phyloP scores from a whole-genome alignment of 441 rosid species.

The Eruca vesicaria region DNA sequence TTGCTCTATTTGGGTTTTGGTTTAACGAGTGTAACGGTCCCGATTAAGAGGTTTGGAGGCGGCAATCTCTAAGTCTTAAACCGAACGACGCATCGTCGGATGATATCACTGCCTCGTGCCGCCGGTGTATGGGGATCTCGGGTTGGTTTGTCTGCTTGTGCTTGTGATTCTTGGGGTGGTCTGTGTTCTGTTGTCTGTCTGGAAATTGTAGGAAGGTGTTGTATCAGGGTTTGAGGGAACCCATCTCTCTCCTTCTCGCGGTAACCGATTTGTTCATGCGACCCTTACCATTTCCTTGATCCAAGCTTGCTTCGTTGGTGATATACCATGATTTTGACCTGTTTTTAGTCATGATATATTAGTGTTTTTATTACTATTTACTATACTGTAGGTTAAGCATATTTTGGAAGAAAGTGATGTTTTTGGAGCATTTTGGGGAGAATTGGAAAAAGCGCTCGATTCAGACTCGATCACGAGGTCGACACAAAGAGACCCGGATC shows the following conservation, averaged over 20 bases:
- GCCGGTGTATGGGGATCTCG: background rate
- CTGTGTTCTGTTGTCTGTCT: background rate
- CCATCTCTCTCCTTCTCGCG: background rate
- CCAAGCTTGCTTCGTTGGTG: background rate
- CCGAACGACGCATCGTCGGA: background rate
- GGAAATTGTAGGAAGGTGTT: background rate
- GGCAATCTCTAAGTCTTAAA: background rate
- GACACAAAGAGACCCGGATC: no score
- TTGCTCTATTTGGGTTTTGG: background rate
- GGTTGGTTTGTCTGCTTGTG: background rate
- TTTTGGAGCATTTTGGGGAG: no score
- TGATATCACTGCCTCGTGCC: background rate
- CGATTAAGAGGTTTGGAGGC: background rate
- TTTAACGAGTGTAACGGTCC: background rate
- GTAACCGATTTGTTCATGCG: background rate
- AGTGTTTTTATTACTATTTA: no score
- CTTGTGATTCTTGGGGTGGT: background rate
- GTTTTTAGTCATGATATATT: no score
- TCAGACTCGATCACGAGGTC: no score
- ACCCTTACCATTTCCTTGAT: background rate
- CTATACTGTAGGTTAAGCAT: no score
- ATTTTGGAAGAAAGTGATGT: no score
- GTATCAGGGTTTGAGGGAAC: background rate
- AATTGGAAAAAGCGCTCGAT: no score
- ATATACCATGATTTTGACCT: no score